A percentile compares a stretch with the other conserved stretches of the same genome.
Evolutionary conservation across 2,329 filamentous ascomycete genomes (phyloP).

Genomic region (Basipetospora sp.): DNA sequence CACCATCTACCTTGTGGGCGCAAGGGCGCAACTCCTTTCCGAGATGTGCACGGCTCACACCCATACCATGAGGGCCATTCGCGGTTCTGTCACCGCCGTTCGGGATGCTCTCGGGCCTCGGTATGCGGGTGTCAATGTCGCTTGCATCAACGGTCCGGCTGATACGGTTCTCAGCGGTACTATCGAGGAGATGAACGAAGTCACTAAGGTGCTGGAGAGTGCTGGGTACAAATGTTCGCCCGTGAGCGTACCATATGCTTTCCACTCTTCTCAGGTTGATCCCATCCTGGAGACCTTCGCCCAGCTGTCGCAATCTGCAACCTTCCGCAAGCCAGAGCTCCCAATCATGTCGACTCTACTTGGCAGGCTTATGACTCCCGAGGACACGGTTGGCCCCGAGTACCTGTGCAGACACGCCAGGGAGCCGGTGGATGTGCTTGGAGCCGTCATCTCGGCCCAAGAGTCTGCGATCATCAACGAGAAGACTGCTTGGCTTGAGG

Average conservation of each 20-base stretch:
- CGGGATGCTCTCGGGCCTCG: conserved; percentile 33
- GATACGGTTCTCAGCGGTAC: conserved; percentile 55
- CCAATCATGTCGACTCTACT: conserved; percentile 55
- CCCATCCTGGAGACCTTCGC: conserved; percentile 45
- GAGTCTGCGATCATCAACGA: conserved; percentile 40
- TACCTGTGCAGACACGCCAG: conserved; percentile 49
- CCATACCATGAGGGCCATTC: conserved; percentile 42
- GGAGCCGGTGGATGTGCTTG: conserved; percentile 51
- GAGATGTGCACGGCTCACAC: conserved; percentile 50
- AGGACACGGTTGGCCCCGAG: conserved; percentile 29
- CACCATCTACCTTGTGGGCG: conserved; percentile 56
- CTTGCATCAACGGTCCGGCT: conserved; percentile 62
- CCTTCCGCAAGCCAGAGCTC: conserved; percentile 26
- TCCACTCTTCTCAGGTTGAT: conserved; percentile 39
- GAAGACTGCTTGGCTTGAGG: conserved; percentile 52
- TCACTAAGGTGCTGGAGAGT: conserved; percentile 23
- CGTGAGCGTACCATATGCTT: conserved; percentile 37
- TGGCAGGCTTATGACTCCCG: conserved; percentile 36
- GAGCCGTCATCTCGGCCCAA: conserved; percentile 41
- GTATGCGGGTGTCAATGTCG: conserved; percentile 30
- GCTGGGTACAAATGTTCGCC: conserved; percentile 27
- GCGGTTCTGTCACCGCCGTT: conserved; percentile 35
- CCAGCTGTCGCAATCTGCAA: conserved; percentile 23
- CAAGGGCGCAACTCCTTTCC: conserved; percentile 49
- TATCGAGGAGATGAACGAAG: conserved; percentile 25